Conservation (phyloP, 1,284 basidiomycete species). For the Sanghuangporus sanghuang region DNA sequence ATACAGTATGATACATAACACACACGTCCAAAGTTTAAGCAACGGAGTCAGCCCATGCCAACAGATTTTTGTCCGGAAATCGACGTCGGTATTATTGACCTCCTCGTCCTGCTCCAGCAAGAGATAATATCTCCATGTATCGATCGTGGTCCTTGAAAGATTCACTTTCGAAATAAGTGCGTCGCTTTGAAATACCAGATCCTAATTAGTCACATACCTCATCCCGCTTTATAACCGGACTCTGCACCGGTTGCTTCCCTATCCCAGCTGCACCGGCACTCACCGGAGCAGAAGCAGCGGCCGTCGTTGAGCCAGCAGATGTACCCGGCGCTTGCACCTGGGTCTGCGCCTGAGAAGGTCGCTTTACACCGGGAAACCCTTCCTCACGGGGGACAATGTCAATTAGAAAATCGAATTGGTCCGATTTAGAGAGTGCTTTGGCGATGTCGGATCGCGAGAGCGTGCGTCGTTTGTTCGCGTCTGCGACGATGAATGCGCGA, state of each 20-base stretch:
- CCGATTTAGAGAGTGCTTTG: conserved; percentile 82
- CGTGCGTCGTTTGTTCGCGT: conserved; percentile 89
- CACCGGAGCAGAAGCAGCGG: background rate
- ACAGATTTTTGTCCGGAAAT: too few species aligned
- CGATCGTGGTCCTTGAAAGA: background rate
- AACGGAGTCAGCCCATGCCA: too few species aligned
- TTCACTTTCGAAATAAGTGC: background rate
- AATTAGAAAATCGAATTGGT: conserved; percentile 91
- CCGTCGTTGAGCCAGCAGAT: background rate
- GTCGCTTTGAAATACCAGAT: background rate
- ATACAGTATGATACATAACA: background rate
- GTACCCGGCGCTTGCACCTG: background rate
- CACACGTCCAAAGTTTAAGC: too few species aligned
- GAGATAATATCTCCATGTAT: background rate
- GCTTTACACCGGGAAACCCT: conserved; percentile 5
- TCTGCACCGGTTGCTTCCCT: background rate
- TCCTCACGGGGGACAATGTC: conserved; percentile 89
- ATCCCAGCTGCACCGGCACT: background rate
- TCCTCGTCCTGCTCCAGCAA: background rate
- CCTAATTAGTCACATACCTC: background rate
- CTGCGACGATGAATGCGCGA: conserved; percentile 89
- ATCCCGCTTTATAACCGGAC: background rate
- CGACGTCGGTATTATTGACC: background rate
- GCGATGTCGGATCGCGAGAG: conserved; percentile 88
- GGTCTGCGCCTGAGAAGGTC: background rate